A percentile compares a stretch with the other conserved stretches of the same genome.
Evolutionary conservation across 805 yeast species (phyloP).

Genomic region (Saturnispora besseyi): DNA sequence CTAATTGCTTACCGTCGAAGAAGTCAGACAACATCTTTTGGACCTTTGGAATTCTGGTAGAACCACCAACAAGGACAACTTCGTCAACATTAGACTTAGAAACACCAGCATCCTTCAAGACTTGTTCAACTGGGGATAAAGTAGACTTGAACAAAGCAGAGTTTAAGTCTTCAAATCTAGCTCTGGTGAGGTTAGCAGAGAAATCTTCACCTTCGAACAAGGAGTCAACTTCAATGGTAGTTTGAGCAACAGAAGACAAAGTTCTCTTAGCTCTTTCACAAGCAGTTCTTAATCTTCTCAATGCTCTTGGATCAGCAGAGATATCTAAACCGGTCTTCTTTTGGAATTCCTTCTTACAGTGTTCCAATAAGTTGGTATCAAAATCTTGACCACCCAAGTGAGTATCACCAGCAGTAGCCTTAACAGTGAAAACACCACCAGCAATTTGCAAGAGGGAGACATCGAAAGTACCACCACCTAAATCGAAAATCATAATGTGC

Average conservation of each 20-base stretch:
- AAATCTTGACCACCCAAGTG: conserved; percentile 99
- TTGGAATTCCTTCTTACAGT: conserved; percentile 83
- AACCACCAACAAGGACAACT: conserved; percentile 96
- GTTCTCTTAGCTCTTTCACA: conserved; percentile 99
- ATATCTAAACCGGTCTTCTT: conserved; percentile 91
- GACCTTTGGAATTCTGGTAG: conserved; percentile 98
- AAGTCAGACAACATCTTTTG: conserved; percentile 89
- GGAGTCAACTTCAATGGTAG: conserved; percentile 94
- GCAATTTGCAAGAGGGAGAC: conserved; percentile 87
- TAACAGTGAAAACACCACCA: conserved; percentile 94
- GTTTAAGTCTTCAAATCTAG: conserved; percentile 95
- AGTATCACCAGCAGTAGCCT: conserved; percentile 98
- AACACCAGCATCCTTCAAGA: conserved; percentile 83
- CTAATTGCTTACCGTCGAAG: conserved; percentile 95
- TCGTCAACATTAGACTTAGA: conserved; percentile 82
- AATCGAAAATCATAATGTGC: conserved; percentile 86
- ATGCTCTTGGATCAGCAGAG: conserved; percentile 85
- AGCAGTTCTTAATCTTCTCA: conserved; percentile 97
- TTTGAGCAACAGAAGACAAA: conserved; percentile 90
- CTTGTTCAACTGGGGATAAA: conserved; percentile 90
- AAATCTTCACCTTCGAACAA: conserved; percentile 93
- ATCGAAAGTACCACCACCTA: conserved; percentile 99
- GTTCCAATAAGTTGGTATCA: conserved; percentile 90
- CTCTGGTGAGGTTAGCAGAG: conserved; percentile 90
- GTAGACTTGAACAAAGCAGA: conserved; percentile 89